Conservation (phyloP, 192 early-diverging fungal species). For the Gaertneriomyces sp. region DNA sequence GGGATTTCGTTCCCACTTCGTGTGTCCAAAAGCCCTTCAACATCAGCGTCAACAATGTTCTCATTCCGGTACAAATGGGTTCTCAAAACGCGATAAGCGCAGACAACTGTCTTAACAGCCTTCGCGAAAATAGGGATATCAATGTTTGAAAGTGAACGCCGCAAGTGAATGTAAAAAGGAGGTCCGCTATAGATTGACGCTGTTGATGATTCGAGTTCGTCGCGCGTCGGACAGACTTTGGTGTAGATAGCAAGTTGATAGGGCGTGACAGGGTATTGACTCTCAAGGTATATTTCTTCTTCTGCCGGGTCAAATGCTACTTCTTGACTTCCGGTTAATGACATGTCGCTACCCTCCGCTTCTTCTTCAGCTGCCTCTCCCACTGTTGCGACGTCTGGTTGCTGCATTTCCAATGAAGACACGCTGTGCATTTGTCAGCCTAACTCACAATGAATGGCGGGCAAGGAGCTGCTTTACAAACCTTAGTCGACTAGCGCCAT, state of each 20-base stretch:
- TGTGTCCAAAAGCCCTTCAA: slow-evolving; percentile 40
- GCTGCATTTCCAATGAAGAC: neutral
- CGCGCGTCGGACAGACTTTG: slow-evolving; percentile 29
- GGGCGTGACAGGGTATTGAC: slow-evolving; percentile 40
- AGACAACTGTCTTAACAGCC: slow-evolving; percentile 31
- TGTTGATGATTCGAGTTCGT: slow-evolving; percentile 28
- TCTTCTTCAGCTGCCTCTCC: neutral
- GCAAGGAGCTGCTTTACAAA: neutral
- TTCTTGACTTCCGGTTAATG: neutral
- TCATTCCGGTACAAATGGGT: slow-evolving; percentile 48
- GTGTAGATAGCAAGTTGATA: slow-evolving; percentile 38
- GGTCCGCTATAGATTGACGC: slow-evolving; percentile 17
- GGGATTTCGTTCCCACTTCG: slow-evolving; percentile 9
- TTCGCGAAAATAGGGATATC: slow-evolving; percentile 14
- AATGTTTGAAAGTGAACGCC: neutral
- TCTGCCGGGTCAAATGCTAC: neutral
- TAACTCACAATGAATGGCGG: slow-evolving; percentile 1
- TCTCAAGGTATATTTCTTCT: slow-evolving; percentile 15
- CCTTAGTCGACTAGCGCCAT: neutral
- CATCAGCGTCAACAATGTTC: slow-evolving; percentile 52
- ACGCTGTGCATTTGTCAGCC: neutral
- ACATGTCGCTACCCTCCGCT: neutral
- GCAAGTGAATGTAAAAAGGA: slow-evolving; percentile 19
- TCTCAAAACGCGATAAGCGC: slow-evolving; percentile 35
- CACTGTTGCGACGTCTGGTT: neutral